These are phyloP conservation scores for Hypomyces perniciosus DNA, from an alignment of 2,329 filamentous ascomycete genomes.

Conservation along the genomic window DNA sequence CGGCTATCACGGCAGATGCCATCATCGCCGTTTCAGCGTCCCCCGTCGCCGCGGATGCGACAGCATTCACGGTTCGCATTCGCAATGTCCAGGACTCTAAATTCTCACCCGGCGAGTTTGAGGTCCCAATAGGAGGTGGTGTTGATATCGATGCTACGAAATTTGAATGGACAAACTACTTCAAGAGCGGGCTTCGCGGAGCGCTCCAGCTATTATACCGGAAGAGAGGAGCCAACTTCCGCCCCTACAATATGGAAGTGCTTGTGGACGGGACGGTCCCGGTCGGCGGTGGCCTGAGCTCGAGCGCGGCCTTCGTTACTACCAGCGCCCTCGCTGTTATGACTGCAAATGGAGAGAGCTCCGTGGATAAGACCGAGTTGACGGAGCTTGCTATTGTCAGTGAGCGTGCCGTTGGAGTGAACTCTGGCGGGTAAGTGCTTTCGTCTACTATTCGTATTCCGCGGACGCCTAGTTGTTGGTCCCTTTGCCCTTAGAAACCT, in stretches of 20 bases:
- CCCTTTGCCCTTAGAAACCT: background rate
- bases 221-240: constrained; percentile 55
- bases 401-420: constrained; percentile 90
- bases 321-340: constrained; percentile 84
- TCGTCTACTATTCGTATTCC: background rate
- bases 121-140: constrained; percentile 54
- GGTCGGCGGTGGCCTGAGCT: constrained; percentile 84
- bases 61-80: constrained; percentile 64
- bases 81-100: constrained; percentile 71
- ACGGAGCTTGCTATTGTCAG: constrained; percentile 92
- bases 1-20: constrained; percentile 89
- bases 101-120: constrained; percentile 71
- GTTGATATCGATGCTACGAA: constrained; percentile 79
- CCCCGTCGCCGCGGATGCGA: constrained; percentile 40
- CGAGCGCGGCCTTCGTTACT: constrained; percentile 89
- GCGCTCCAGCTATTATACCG: constrained; percentile 72
- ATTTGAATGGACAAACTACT: constrained; percentile 98
- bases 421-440: constrained; percentile 71
- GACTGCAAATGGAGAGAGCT: constrained; percentile 70
- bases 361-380: constrained; percentile 84
- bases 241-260: constrained; percentile 71
- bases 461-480: background rate
- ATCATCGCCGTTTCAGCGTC: constrained; percentile 70
- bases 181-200: constrained; percentile 83
- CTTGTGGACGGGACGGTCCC: constrained; percentile 90